Base-by-base conservation (phyloP, 2,329 filamentous ascomycete genomes). In the Aureobasidium sp. region DNA sequence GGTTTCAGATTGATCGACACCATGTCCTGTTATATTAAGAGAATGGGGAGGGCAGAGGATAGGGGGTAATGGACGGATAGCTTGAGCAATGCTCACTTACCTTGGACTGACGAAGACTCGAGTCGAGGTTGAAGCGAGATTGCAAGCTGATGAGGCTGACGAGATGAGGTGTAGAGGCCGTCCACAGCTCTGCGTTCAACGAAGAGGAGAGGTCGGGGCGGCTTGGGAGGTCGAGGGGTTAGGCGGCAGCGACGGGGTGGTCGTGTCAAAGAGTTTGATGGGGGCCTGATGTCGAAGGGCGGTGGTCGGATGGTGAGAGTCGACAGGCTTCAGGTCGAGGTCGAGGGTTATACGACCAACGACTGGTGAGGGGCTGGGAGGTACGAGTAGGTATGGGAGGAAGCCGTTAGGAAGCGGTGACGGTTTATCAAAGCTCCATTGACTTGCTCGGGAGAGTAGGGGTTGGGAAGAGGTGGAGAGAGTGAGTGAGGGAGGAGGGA, bases 161-260 rank as follows among this genome's bases (percentile, higher is more conserved):
- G 47, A 47, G 42, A 40, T 25, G 42, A 49, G 43, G 38, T 19
- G 40, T 33, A 47, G 38, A 57, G 42, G 54, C 55, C 55, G 55
- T 58, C 55, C 55, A 49, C 42, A 43, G 69, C 71, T 73, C 72
- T 71, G 68, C 69, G 70, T 65, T 71, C 71, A 74, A 75, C 74
- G 72, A 73, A 72, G 73, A 74, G 70, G 70, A 71, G 69, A 71
- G 68, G 66, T 67, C 67, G 69, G 70, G 68, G 40, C 45, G 46
- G 45, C 47, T 35, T 25, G 35, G 70, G 69, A 70, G 68, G 66
- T 67, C 67, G 69, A 70, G 68, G 40, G 37, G 35, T 33, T 19
- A 45, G 57, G 31, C 47, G 35, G 57, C 38, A 51, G 31, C 57
- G 43, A 50, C 46, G 45, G 25, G 4, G 33, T 21, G 25, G 47